Evolutionary conservation across 129 eudicot species (phyloP).

Genomic region (Lactuca sativa): DNA sequence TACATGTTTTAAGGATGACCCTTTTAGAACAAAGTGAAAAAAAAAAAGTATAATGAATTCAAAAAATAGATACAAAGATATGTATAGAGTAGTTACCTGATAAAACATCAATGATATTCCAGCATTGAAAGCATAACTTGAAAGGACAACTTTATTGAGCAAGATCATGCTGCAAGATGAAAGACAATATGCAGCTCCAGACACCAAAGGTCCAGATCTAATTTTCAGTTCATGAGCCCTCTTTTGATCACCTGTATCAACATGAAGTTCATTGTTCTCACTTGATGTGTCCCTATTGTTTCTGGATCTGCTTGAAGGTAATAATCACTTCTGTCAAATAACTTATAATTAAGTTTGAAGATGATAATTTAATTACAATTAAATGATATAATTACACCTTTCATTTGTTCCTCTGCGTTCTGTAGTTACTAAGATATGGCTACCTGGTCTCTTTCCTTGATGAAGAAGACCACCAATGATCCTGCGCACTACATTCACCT

Average conservation of each 20-base stretch:
- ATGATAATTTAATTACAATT: not conserved
- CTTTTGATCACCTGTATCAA: slow-evolving; percentile 33
- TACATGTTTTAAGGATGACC: not conserved
- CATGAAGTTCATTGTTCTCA: slow-evolving; percentile 22
- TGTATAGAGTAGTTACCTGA: slow-evolving; percentile 49
- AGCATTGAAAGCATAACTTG: slow-evolving; percentile 70
- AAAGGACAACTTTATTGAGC: slow-evolving; percentile 73
- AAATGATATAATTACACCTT: slow-evolving; percentile 38
- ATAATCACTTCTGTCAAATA: not conserved
- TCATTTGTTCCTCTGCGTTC: slow-evolving; percentile 49
- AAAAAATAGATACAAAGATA: slow-evolving; percentile 1
- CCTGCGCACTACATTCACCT: slow-evolving; percentile 43
- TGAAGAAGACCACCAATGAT: slow-evolving; percentile 46
- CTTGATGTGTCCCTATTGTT: slow-evolving; percentile 34
- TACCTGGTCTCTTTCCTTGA: slow-evolving; percentile 36
- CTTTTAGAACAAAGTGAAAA: not conserved
- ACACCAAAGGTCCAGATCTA: slow-evolving; percentile 53
- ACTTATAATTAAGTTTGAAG: slow-evolving; percentile 11
- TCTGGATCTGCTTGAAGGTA: slow-evolving; percentile 41
- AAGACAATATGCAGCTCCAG: slow-evolving; percentile 77
- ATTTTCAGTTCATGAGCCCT: slow-evolving; percentile 49
- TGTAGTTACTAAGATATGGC: slow-evolving; percentile 27
- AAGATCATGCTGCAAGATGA: slow-evolving; percentile 91
- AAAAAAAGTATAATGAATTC: not conserved
- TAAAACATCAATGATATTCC: slow-evolving; percentile 85